These are phyloP conservation scores for Arxiozyma slooffiae DNA, from an alignment of 1,139 yeast genomes.

Conservation along the genomic window DNA sequence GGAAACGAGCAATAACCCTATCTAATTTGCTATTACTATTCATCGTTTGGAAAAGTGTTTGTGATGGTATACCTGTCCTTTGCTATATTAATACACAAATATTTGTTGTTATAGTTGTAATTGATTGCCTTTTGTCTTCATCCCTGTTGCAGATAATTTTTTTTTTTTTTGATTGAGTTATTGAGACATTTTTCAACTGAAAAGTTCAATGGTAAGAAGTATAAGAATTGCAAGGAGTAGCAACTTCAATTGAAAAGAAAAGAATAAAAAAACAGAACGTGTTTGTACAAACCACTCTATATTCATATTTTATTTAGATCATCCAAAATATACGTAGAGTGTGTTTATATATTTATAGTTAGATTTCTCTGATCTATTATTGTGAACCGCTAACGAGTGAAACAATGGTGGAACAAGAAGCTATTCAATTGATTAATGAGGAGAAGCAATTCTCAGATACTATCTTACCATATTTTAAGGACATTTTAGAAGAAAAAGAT, in stretches of 20 bases:
- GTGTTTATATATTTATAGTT: neutral
- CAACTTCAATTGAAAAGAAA: neutral
- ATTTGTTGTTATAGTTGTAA: neutral
- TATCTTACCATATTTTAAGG: slow-evolving; percentile 31
- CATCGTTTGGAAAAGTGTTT: neutral
- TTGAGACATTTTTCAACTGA: neutral
- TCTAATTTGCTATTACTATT: slow-evolving; percentile 25
- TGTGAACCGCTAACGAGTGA: no score
- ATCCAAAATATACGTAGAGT: neutral
- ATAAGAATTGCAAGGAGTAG: neutral
- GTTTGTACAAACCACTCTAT: no score
- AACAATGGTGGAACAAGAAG: slow-evolving; percentile 16
- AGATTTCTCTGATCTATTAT: no score
- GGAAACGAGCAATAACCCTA: slow-evolving; percentile 48
- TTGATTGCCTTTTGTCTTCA: slow-evolving; percentile 12
- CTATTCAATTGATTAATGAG: slow-evolving; percentile 71
- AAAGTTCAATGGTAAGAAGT: neutral
- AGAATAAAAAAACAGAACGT: neutral
- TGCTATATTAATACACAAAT: no score
- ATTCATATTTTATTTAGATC: no score
- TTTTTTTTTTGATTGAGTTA: neutral
- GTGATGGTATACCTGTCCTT: neutral
- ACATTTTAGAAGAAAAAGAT: slow-evolving; percentile 29
- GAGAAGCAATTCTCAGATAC: slow-evolving; percentile 49
- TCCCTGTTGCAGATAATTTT: neutral